Conservation (phyloP, 2,329 filamentous ascomycete species). For the Massarina eburnea region DNA sequence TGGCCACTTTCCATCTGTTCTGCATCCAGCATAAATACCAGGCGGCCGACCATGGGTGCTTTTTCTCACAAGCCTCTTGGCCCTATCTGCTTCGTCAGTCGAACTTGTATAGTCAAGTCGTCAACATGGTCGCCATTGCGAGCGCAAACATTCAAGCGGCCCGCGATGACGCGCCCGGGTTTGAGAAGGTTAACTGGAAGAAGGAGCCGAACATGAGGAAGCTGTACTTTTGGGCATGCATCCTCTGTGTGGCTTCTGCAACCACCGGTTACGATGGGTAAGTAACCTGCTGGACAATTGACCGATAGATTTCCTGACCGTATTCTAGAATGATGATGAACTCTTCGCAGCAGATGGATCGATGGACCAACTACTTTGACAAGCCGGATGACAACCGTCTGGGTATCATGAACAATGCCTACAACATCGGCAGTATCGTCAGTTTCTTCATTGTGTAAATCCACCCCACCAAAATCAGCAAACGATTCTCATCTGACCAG, state of each 20-base stretch:
- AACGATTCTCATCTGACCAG: not conserved
- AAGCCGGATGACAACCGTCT: constrained; percentile 42
- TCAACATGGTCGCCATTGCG: constrained; percentile 18
- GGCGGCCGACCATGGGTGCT: constrained; percentile 9
- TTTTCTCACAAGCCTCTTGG: constrained; percentile 15
- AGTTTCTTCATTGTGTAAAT: constrained; percentile 33
- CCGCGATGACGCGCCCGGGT: constrained; percentile 53
- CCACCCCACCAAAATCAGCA: not conserved
- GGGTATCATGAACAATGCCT: constrained; percentile 50
- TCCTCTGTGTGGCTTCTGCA: constrained; percentile 57
- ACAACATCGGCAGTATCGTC: constrained; percentile 44
- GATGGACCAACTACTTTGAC: constrained; percentile 43
- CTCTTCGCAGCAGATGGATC: constrained; percentile 45
- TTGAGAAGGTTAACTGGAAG: constrained; percentile 56
- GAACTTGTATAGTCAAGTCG: not conserved
- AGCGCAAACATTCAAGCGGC: constrained; percentile 28
- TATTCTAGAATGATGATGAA: constrained; percentile 47
- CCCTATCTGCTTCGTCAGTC: constrained; percentile 4
- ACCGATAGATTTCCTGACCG: constrained; percentile 3
- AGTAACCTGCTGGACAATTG: constrained; percentile 10
- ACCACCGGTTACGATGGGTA: constrained; percentile 61
- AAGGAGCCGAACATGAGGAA: constrained; percentile 58
- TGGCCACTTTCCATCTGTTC: constrained; percentile 4
- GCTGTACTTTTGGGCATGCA: constrained; percentile 55
- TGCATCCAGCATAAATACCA: constrained; percentile 21